Base-by-base conservation (phyloP, 2,329 filamentous ascomycete genomes). In the Geoglossum cookeanum region DNA sequence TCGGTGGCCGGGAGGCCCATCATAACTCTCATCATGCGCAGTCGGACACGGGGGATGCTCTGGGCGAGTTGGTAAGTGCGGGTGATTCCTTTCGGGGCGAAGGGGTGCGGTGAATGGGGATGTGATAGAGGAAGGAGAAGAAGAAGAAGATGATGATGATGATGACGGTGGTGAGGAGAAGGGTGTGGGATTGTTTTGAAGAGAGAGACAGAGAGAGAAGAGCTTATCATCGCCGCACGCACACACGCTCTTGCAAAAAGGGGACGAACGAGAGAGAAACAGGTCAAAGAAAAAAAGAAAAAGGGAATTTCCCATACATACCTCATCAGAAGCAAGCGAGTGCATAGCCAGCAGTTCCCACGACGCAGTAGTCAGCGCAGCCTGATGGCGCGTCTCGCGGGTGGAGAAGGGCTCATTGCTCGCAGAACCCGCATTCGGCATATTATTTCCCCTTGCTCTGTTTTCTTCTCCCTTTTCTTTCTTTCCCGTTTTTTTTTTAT, bases 311-410 rank as follows among this genome's bases (percentile, higher is more conserved):
- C 22, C 22, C 22, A 15, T 4, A 61, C 61, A 11, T 58, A 70
- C 68, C 66, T 71, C 69, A 33, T 68, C 64, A 54, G 67, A 53
- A 30, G 59, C 63, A 6, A 57, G 60, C 35, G 64, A 60, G 49
- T 64, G 64, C 68, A 69, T 69, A 9, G 69, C 63, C 39, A 71
- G 55, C 65, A 70, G 60, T 60, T 71, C 70, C 8, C 61, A 61
- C 52, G 62, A 68, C 47, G 66, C 66, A 1, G 71, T 58, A 37
- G 70, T 66, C 15, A 59, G 55, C 0, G 64, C 67, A 0, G 69
- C 69, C 45, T 66, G 61, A 22, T 66, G 60, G 1, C 68, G 60
- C 8, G 54, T 47, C 58, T 68, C 63, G 3, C 65, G 62, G 37
- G 58, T 45, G 39, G 68, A 65, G 56, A 64, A 69, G 27, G 59